A percentile compares a stretch with the other conserved stretches of the same genome.
Evolutionary conservation across 495 filamentous ascomycete genomes (phyloP).

Genomic region (Penicillium chermesinum): DNA sequence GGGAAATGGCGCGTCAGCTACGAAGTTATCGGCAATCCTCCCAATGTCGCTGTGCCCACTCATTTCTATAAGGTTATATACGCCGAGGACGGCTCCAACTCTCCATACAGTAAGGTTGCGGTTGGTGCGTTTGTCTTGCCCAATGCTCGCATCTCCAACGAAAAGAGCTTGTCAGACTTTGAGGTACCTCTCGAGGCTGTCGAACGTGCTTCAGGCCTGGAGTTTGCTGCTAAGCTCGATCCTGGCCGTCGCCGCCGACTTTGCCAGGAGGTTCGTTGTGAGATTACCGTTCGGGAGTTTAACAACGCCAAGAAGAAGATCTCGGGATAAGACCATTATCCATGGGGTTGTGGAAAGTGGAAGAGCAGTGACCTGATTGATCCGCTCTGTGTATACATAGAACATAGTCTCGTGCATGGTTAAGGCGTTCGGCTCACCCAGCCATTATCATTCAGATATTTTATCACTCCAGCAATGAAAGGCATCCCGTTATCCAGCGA

Average conservation of each 20-base stretch:
- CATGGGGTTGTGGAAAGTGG: background rate
- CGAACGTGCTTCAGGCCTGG: constrained; percentile 84
- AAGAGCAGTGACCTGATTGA: background rate
- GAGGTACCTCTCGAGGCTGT: constrained; percentile 91
- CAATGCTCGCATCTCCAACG: constrained; percentile 84
- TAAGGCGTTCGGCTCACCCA: constrained; percentile 19
- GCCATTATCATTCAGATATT: constrained; percentile 10
- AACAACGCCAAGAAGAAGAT: constrained; percentile 38
- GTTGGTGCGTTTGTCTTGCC: constrained; percentile 93
- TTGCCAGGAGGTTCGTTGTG: constrained; percentile 80
- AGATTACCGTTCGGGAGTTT: constrained; percentile 74
- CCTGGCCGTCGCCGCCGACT: constrained; percentile 66
- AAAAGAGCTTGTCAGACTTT: constrained; percentile 78
- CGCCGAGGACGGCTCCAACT: constrained; percentile 71
- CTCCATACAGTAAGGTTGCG: constrained; percentile 63
- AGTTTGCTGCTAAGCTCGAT: constrained; percentile 80
- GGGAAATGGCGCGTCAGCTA: constrained; percentile 93
- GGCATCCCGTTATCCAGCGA: background rate
- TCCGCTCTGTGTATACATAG: constrained; percentile 24
- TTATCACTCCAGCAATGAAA: constrained; percentile 1
- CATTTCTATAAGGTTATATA: constrained; percentile 99
- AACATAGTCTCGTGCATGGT: constrained; percentile 20
- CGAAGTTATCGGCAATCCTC: constrained; percentile 93
- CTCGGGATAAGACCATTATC: background rate
- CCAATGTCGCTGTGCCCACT: constrained; percentile 92